These are phyloP conservation scores for Helenozyma rhizophorensis DNA, from an alignment of 805 yeast species.

Conservation along the genomic window DNA sequence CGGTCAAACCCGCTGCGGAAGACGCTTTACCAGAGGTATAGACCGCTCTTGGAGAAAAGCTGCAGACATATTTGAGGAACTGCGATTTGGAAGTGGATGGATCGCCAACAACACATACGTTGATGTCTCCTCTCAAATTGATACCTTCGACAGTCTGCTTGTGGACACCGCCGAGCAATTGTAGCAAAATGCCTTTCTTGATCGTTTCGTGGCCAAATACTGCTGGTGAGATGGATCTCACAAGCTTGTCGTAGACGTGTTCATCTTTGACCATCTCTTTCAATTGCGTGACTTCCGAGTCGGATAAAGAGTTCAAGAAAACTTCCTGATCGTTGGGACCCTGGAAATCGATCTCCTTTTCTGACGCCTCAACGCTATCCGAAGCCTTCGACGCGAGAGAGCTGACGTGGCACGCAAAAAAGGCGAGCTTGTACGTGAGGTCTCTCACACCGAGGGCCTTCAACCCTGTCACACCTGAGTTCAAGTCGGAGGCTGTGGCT, in stretches of 20 bases:
- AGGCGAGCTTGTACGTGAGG: conserved; percentile 85
- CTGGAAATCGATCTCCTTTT: conserved; percentile 24
- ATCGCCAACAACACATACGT: conserved; percentile 94
- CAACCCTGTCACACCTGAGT: conserved; percentile 85
- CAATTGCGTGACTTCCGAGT: conserved; percentile 78
- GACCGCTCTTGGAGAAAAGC: conserved; percentile 89
- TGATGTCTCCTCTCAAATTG: conserved; percentile 92
- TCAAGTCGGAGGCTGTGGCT: conserved; percentile 64
- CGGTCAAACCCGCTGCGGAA: conserved; percentile 97
- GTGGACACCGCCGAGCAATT: conserved; percentile 93
- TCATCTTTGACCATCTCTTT: conserved; percentile 88
- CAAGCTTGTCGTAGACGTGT: conserved; percentile 78
- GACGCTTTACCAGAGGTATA: conserved; percentile 98
- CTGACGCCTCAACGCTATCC: conserved; percentile 16
- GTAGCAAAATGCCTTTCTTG: conserved; percentile 86
- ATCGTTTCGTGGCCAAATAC: conserved; percentile 94
- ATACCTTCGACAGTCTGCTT: conserved; percentile 92
- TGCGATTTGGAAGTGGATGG: conserved; percentile 98
- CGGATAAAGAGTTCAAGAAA: conserved; percentile 71
- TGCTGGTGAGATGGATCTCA: conserved; percentile 89
- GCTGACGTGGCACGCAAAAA: conserved; percentile 84
- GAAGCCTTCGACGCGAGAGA: conserved; percentile 44
- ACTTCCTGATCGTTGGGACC: conserved; percentile 75
- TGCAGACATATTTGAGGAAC: conserved; percentile 86
- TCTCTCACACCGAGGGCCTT: conserved; percentile 92